phyloP scores from a whole-genome alignment of 2,329 filamentous ascomycete species.

The Trichoderma breve region DNA sequence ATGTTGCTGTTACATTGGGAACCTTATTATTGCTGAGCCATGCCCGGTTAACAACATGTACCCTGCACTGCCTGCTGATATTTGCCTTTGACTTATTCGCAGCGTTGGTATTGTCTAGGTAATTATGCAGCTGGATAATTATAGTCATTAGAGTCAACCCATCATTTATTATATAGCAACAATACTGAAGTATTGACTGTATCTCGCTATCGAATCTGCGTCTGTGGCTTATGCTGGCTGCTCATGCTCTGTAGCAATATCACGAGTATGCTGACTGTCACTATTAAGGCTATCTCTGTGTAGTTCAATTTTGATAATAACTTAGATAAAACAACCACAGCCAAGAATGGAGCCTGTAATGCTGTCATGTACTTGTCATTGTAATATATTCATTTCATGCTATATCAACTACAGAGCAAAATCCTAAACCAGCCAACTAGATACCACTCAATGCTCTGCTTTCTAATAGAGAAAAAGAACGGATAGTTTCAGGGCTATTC shows the following conservation, averaged over 20 bases:
- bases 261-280: background rate
- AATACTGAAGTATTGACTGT: background rate
- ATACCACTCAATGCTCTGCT: constrained; percentile 9
- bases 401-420: constrained; percentile 10
- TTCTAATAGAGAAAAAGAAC: constrained; percentile 6
- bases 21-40: background rate
- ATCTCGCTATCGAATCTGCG: background rate
- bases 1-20: background rate
- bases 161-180: background rate
- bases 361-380: background rate
- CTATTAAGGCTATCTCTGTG: background rate
- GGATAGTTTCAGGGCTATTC: constrained; percentile 13
- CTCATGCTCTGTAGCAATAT: background rate
- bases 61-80: background rate
- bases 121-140: background rate
- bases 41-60: background rate
- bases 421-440: constrained; percentile 8
- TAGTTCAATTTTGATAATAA: background rate
- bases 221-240: background rate
- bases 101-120: background rate
- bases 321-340: background rate
- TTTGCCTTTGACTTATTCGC: background rate
- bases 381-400: background rate
- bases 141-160: too few relatives aligned
- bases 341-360: background rate